Conservation (phyloP, 495 filamentous ascomycete genomes). For the Annulohypoxylon stygium region DNA sequence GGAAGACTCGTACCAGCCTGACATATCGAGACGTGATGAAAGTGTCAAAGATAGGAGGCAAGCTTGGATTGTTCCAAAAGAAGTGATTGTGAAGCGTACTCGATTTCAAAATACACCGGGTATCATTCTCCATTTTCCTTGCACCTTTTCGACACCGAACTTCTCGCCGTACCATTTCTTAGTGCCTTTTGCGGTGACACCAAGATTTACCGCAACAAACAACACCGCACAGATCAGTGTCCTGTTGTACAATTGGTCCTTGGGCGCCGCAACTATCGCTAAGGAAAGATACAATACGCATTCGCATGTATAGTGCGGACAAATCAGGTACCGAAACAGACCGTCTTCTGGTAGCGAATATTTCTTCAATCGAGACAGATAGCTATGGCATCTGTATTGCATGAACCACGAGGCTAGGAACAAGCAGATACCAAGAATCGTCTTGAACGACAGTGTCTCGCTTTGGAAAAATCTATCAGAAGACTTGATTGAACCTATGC, state of each 20-base stretch:
- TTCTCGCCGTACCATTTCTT: conserved; percentile 82
- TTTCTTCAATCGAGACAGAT: conserved; percentile 83
- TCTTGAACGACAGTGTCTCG: conserved; percentile 68
- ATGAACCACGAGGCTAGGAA: conserved; percentile 81
- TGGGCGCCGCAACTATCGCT: conserved; percentile 78
- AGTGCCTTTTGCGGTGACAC: conserved; percentile 81
- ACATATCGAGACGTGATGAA: conserved; percentile 95
- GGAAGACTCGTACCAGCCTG: conserved; percentile 81
- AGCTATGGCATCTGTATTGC: conserved; percentile 84
- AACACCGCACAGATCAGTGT: conserved; percentile 75
- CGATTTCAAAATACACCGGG: conserved; percentile 74
- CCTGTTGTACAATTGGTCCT: conserved; percentile 71
- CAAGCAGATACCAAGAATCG: conserved; percentile 69
- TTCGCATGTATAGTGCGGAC: conserved; percentile 94
- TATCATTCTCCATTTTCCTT: conserved; percentile 83
- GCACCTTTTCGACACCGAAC: conserved; percentile 78
- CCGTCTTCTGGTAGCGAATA: conserved; percentile 81
- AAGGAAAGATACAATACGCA: conserved; percentile 86
- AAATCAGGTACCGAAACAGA: conserved; percentile 76
- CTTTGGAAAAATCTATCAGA: conserved; percentile 46
- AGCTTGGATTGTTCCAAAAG: conserved; percentile 69
- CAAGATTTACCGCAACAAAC: conserved; percentile 86
- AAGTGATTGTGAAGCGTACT: conserved; percentile 46
- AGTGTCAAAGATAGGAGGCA: conserved; percentile 80
- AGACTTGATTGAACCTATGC: conserved; percentile 43